Conservation (phyloP, 2,329 filamentous ascomycete species). For the Polytolypa hystricis region DNA sequence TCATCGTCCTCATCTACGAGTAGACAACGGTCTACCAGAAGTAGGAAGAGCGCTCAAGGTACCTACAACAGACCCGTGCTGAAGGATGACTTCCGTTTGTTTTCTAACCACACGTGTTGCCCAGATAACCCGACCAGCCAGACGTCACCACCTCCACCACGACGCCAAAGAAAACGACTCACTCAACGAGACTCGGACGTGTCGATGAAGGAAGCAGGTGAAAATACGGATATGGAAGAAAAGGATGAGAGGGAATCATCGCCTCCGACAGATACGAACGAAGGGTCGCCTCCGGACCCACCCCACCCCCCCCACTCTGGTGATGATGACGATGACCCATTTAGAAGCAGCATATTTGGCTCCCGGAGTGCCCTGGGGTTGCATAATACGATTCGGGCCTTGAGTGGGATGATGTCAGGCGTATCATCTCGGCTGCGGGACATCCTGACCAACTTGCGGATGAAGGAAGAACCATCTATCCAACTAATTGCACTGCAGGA, state of each 20-base stretch:
- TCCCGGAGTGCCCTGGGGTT: slow-evolving; percentile 53
- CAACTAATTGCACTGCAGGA: slow-evolving; percentile 91
- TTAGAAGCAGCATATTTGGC: slow-evolving; percentile 54
- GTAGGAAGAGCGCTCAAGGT: slow-evolving; percentile 55
- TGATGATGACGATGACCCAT: slow-evolving; percentile 57
- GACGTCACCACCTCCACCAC: slow-evolving; percentile 21
- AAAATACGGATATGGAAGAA: slow-evolving; percentile 32
- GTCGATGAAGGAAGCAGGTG: slow-evolving; percentile 59
- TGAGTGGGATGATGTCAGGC: slow-evolving; percentile 87
- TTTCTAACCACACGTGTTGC: slow-evolving; percentile 5
- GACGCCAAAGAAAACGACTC: slow-evolving; percentile 44
- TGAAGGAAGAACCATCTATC: slow-evolving; percentile 73
- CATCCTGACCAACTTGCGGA: slow-evolving; percentile 61
- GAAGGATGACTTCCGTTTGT: background rate
- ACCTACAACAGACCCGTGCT: slow-evolving; percentile 5
- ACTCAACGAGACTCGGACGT: slow-evolving; percentile 52
- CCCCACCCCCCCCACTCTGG: slow-evolving; percentile 2
- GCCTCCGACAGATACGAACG: slow-evolving; percentile 53
- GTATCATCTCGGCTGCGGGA: slow-evolving; percentile 69
- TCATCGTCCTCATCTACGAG: slow-evolving; percentile 52
- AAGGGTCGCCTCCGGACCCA: slow-evolving; percentile 42
- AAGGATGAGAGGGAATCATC: slow-evolving; percentile 41
- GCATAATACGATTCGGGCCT: slow-evolving; percentile 68
- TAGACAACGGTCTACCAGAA: slow-evolving; percentile 61
- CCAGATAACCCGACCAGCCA: slow-evolving; percentile 26